Conservation (phyloP, 257 asterid species). For the Jasminum sambac region DNA sequence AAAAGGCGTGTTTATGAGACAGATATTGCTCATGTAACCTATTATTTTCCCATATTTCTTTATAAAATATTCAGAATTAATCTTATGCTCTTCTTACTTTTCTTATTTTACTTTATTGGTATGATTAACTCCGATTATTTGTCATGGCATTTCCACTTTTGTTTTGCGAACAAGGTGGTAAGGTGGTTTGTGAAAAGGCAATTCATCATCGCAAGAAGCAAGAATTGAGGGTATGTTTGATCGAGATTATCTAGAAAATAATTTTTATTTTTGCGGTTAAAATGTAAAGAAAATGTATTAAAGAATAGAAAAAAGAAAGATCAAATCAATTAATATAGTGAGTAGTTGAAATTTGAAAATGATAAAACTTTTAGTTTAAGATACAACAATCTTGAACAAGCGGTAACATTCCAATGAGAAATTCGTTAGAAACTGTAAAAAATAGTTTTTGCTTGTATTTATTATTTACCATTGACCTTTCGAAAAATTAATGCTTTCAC, state of each 20-base stretch:
- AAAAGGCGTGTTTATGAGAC: slow-evolving; percentile 34
- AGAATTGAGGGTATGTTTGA: too few species aligned
- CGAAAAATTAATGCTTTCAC: neutral
- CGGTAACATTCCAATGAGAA: too few species aligned
- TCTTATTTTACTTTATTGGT: neutral
- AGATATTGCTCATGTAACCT: slow-evolving; percentile 33
- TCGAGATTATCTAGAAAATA: too few species aligned
- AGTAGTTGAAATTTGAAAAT: too few species aligned
- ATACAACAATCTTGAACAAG: too few species aligned
- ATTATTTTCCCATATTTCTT: slow-evolving; percentile 20
- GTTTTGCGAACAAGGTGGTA: slow-evolving; percentile 6
- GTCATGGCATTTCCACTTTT: slow-evolving; percentile 5
- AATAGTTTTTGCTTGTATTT: neutral
- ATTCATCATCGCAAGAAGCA: neutral
- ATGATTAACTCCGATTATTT: slow-evolving; percentile 11
- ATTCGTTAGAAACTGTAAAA: too few species aligned
- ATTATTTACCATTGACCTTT: neutral
- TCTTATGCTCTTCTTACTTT: slow-evolving; percentile 10
- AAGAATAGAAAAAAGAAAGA: too few species aligned
- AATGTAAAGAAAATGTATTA: too few species aligned
- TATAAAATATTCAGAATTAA: slow-evolving; percentile 33
- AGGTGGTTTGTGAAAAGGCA: neutral
- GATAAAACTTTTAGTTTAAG: too few species aligned
- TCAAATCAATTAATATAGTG: too few species aligned
- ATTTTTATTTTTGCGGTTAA: too few species aligned